Evolutionary conservation across 345 rosid species (phyloP), one percentile per base, ranked within the genome.

Genomic region (Aquilaria sinensis): DNA sequence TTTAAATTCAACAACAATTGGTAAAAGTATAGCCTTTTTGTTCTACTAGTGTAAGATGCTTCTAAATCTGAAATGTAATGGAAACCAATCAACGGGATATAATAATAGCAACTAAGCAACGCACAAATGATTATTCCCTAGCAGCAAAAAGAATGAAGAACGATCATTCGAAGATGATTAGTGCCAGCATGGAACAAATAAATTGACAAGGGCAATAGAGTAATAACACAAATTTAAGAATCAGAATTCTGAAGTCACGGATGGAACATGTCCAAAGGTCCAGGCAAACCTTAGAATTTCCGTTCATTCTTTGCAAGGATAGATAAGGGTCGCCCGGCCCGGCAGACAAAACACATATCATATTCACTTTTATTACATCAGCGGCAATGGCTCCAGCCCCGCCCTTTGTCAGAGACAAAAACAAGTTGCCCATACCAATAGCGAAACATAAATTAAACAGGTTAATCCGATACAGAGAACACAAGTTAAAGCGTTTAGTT

Each of bases 131-230:
- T 37, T 37, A 37, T 37, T 37, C 43, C 43, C 43, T 3, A 37
- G 43, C 1, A 7, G 43, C 5, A 7, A 37, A 37, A 37, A 37
- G 43, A 37, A 37, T 37, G 43, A 37, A 37, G 4, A 37, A 37
- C 43, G 7, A 37, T 37, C 43, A 37, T 37, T 37, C 43, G 5
- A 37, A 7, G 43, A 37, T 7, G 43, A 37, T 37, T 37, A 3
- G 43, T 37, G 43, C 43, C 43, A 37, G 43, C 43, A 1, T 12
- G 11, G 10, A 61, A n/a, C 43, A 52, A 2, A 62, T 12, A 58
- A 68, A 51, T 5, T 49, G 32, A 30, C 54, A 51, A 66, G 84
- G 84, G 63, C 69, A 77, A 37, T 63, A 16, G 57, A 29, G 81
- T 74, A 74, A 70, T 58, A 68, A 57, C 7, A 0, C 9, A 4